Evolutionary conservation across 73 alveolate species (phyloP), one percentile per base, ranked within the genome.

Genomic region (Breviolum minutum): DNA sequence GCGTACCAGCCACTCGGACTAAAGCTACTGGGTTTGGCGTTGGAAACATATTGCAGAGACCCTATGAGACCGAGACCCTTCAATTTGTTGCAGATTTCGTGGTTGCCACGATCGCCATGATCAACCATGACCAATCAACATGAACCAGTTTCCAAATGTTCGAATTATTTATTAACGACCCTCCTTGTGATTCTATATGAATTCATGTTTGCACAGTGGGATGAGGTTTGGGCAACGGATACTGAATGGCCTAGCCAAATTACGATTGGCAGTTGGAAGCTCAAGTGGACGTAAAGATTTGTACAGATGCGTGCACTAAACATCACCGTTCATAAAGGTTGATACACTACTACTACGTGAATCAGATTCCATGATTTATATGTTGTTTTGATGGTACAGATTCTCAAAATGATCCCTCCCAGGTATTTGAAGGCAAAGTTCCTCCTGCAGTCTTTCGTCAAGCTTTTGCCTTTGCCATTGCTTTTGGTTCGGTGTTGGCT

Each of bases 221-320:
- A 40, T 40, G 64, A 90, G 97, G 97, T 63, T 90, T 73, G 97
- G 88, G 32, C 87, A 76, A 8, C 97, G 97, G 64, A 19, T 90
- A 73, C 68, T 90, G 63, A 30, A 73, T 73, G 88, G 88, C 32
- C 32, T 70, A 63, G 68, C 97, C 14, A 70, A 63, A 26, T 63
- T 90, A 7, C 97, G 74, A 22, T 26, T 61, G 94, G 61, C 74
- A 22, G 63, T 32, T 11, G 62, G 87, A 3, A 16, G n/a, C 54
- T 40, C 54, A 40, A n/a, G n/a, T n/a, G n/a, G 54, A 40, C 54
- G 54, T 40, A 40, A 40, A 40, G 54, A 40, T 40, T 40, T 40
- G 54, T 40, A 40, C 54, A 40, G 3, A 40, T 40, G 54, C 3
- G 54, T 40, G 54, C 54, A 40, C 54, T 40, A 40, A 40, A 40